Base-by-base conservation (phyloP, 306 rosid genomes). In the Comarum palustre region DNA sequence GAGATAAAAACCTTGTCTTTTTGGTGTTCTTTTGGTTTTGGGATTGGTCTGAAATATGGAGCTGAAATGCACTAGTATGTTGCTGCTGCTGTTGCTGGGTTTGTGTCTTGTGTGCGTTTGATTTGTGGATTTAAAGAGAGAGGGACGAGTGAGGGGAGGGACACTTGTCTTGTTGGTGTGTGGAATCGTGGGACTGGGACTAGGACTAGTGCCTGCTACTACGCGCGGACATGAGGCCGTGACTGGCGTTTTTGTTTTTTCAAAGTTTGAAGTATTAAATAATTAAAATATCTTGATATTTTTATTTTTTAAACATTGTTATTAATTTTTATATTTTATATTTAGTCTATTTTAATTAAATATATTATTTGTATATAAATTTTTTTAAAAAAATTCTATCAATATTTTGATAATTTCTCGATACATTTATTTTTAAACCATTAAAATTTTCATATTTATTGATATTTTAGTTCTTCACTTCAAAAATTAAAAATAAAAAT, bases 151-250 rank as follows among this genome's bases (percentile, higher is more conserved):
- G 14, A 14, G 34, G 16, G 0, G 25, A 34, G 24, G 17, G 4
- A 62, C 24, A 52, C 36, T 5, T 12, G 8, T n/a, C n/a, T n/a
- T n/a, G n/a, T n/a, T n/a, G n/a, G 6, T 2, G 19, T 62, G 66
- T 61, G 66, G 25, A 31, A 16, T 16, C 13, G 66, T 61, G 66
- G 14, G n/a, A 7, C 59, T 22, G 9, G 34, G 6, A n/a, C 59
- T 22, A 12, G 32, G 6, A 58, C 64, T 13, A 5, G 31, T 22
- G 17, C 22, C 41, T 60, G 22, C 12, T 31, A 15, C 66, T 29
- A 74, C 71, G 71, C 77, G 71, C 71, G 22, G 51, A 29, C 39
- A 8, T 34, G 41, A 48, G 71, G 50, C 50, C 71, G 71, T 63
- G 64, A n/a, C 41, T 20, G 14, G 5, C 67, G 67, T 34, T 62